Conservation (phyloP, 176 grass and related monocot genomes). For the Carex cristatella region DNA sequence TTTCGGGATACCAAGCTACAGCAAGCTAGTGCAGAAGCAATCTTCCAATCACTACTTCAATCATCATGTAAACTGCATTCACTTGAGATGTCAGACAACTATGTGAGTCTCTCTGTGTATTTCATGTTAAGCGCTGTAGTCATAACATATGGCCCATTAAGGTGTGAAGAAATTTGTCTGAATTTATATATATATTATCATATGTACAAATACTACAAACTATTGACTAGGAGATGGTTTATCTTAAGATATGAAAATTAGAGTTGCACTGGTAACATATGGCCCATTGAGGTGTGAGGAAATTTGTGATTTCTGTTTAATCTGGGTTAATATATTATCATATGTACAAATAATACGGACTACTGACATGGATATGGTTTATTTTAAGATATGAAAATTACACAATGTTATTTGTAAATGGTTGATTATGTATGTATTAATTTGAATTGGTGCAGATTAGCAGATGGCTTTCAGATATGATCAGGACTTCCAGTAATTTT, state of each 20-base stretch:
- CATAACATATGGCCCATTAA: background rate
- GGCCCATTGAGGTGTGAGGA: too few relatives aligned
- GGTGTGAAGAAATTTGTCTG: background rate
- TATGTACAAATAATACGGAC: background rate
- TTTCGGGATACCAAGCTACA: constrained; percentile 43
- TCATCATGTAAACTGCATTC: constrained; percentile 29
- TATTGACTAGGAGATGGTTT: background rate
- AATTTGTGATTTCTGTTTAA: background rate
- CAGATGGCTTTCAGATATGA: constrained; percentile 36
- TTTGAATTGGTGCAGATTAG: constrained; percentile 28
- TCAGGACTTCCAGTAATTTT: constrained; percentile 9
- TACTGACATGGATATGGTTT: background rate
- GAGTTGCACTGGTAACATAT: too few relatives aligned
- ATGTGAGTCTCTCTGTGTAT: constrained; percentile 22
- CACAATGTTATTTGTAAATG: background rate
- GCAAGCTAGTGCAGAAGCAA: constrained; percentile 23
- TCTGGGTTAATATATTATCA: background rate
- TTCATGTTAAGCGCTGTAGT: background rate
- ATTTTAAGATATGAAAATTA: constrained; percentile 12
- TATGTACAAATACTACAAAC: background rate
- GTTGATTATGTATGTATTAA: background rate
- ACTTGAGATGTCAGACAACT: constrained; percentile 44
- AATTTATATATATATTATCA: background rate
- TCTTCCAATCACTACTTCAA: constrained; percentile 26
- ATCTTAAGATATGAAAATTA: constrained; percentile 11